Evolutionary conservation across 2,329 filamentous ascomycete species (phyloP), one percentile per base, ranked within the genome.

Genomic region (Reticulascus tulasneorum): DNA sequence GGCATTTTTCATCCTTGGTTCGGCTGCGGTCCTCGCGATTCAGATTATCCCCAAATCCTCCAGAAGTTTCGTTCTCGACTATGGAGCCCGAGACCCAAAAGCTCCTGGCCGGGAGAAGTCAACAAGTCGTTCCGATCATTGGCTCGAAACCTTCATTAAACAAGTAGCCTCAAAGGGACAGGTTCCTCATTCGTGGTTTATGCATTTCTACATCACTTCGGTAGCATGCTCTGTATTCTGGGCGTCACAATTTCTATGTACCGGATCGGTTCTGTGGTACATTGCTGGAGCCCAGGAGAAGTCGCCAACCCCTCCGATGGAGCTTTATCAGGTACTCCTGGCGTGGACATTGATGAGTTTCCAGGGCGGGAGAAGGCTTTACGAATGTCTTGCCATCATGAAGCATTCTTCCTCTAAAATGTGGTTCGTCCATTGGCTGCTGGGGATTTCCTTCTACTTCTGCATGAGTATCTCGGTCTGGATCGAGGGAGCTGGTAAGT

Each of bases 111-210:
- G 29, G 10, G 21, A 36, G 18, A 31, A 42, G 21, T 31, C 8
- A 15, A 23, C 28, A 24, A 20, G 20, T 28, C 12, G 27, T 26
- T n/a, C n/a, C n/a, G n/a, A n/a, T n/a, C n/a, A n/a, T n/a, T n/a
- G n/a, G n/a, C 29, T 40, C 35, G 19, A 23, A 20, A n/a, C 28
- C 9, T 9, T 47, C 7, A 23, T 37, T 25, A 41, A 38, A 28
- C 32, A 39, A 5, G 44, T 45, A 39, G 62, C 66, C 5, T 60
- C 64, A 2, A 45, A 62, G 28, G 62, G 63, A 47, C 76, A 77
- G 54, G 83, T 96, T 23, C 89, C 91, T 16, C 93, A 97, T 63
- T 75, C 75, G 44, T 97, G 86, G 81, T 97, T 97, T 60, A 75
- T 73, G 27, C 85, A 93, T 50, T 97, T 95, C 64, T 97, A 98